Conservation (phyloP, 345 rosid species). For the Turritis glabra region DNA sequence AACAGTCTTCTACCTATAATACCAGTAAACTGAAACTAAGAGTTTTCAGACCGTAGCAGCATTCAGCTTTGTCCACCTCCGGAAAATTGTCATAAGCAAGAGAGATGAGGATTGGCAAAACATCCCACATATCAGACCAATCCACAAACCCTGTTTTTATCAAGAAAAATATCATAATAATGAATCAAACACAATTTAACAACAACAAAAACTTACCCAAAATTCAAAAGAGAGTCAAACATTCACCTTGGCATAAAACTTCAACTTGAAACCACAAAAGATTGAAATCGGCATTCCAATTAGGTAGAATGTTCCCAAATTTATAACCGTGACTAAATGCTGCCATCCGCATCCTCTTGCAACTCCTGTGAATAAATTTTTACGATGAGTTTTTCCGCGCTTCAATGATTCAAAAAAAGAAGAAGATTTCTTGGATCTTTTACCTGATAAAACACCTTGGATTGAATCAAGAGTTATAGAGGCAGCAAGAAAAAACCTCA, state of each 20-base stretch:
- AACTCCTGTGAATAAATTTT: conserved; percentile 44
- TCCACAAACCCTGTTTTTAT: conserved; percentile 67
- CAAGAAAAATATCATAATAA: background rate
- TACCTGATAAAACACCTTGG: conserved; percentile 72
- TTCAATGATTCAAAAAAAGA: background rate
- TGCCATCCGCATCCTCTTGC: conserved; percentile 88
- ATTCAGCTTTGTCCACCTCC: conserved; percentile 52
- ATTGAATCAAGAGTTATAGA: conserved; percentile 59
- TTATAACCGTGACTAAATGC: conserved; percentile 49
- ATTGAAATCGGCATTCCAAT: conserved; percentile 54
- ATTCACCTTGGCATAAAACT: conserved; percentile 52
- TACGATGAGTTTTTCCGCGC: background rate
- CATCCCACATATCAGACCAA: conserved; percentile 69
- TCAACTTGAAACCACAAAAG: conserved; percentile 56
- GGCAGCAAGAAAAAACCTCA: conserved; percentile 55
- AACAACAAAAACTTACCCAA: background rate
- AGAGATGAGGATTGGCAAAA: conserved; percentile 48
- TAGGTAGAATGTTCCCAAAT: conserved; percentile 50
- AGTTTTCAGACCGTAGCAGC: conserved; percentile 11
- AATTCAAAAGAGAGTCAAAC: background rate
- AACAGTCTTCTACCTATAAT: background rate
- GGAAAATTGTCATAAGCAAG: conserved; percentile 44
- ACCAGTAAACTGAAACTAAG: background rate
- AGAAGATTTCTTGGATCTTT: background rate
- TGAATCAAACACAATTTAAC: background rate